Evolutionary conservation across 2,329 filamentous ascomycete genomes (phyloP).

Genomic region (Shiraia bambusicola): DNA sequence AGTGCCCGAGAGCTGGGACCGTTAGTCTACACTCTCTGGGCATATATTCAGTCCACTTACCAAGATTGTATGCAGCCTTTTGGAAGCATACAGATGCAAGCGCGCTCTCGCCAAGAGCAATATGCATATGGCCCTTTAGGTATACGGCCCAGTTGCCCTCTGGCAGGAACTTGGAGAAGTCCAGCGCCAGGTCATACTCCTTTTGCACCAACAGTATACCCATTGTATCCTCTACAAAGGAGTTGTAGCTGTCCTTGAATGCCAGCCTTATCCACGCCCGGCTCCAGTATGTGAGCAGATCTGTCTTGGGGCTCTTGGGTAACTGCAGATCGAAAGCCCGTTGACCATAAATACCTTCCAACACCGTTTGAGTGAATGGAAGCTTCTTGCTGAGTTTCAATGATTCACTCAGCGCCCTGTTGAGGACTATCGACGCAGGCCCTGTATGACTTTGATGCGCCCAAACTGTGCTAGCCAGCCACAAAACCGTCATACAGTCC

Average conservation of each 20-base stretch:
- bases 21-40: slow-evolving; percentile 15
- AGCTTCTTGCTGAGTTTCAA: slow-evolving; percentile 28
- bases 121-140: slow-evolving; percentile 76
- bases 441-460: slow-evolving; percentile 33
- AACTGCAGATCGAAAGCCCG: slow-evolving; percentile 35
- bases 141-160: slow-evolving; percentile 67
- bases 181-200: slow-evolving; percentile 55
- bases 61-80: slow-evolving; percentile 78
- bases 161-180: slow-evolving; percentile 67
- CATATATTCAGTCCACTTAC: slow-evolving; percentile 53
- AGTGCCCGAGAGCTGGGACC: slow-evolving; percentile 34
- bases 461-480: slow-evolving; percentile 40
- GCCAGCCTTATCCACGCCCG: slow-evolving; percentile 48
- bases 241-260: slow-evolving; percentile 42
- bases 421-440: slow-evolving; percentile 26
- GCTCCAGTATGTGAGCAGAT: slow-evolving; percentile 49
- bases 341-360: slow-evolving; percentile 39
- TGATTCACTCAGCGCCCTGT: slow-evolving; percentile 27
- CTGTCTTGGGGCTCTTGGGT: slow-evolving; percentile 28
- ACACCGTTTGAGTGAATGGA: slow-evolving; percentile 39
- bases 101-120: slow-evolving; percentile 72
- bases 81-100: slow-evolving; percentile 75
- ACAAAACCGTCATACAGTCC: slow-evolving; percentile 39
- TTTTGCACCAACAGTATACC: slow-evolving; percentile 47
- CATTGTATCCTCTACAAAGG: slow-evolving; percentile 46